These are phyloP conservation scores for Tricholoma sp. DNA, from an alignment of 768 basidiomycete genomes.

Conservation along the genomic window DNA sequence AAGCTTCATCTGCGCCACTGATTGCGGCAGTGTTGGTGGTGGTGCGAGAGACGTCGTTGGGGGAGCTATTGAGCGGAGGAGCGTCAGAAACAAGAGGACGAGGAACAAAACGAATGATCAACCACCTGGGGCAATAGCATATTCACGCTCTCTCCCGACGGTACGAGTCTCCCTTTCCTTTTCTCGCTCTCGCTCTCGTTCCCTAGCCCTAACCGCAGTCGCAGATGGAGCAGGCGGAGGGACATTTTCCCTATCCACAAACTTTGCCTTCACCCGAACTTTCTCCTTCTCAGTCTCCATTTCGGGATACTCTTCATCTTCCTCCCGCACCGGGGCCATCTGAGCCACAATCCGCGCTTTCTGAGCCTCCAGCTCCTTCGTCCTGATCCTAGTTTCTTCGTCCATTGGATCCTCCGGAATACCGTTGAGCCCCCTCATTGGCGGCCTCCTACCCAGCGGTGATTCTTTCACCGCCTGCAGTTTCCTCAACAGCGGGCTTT, in stretches of 20 bases:
- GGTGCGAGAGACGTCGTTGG: slow-evolving; percentile 10
- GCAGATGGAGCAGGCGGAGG: slow-evolving; percentile 14
- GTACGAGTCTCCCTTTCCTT: slow-evolving; percentile 8
- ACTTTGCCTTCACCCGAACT: slow-evolving; percentile 15
- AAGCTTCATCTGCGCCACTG: slow-evolving; percentile 15
- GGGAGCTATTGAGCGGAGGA: slow-evolving; percentile 1
- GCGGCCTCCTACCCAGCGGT: slow-evolving; percentile 43
- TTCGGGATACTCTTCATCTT: slow-evolving; percentile 29
- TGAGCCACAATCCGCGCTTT: slow-evolving; percentile 93
- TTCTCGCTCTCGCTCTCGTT: slow-evolving; percentile 10
- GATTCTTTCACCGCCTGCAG: slow-evolving; percentile 55
- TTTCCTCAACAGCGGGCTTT: slow-evolving; percentile 46
- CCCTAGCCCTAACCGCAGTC: slow-evolving; percentile 8
- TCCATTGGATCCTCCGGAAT: slow-evolving; percentile 34
- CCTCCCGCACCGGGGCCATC: slow-evolving; percentile 69
- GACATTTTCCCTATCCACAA: slow-evolving; percentile 26
- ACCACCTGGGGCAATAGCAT: slow-evolving; percentile 4
- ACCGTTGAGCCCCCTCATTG: slow-evolving; percentile 37
- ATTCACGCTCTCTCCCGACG: slow-evolving; percentile 4
- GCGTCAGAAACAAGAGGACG: not conserved
- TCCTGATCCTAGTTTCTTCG: slow-evolving; percentile 34
- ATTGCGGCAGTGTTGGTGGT: slow-evolving; percentile 14
- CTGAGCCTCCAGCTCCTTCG: slow-evolving; percentile 83
- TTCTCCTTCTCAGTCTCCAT: slow-evolving; percentile 20
- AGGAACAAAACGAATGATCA: not conserved